Conservation (phyloP, 169 alveolate genomes). For the Besnoitia besnoiti region DNA sequence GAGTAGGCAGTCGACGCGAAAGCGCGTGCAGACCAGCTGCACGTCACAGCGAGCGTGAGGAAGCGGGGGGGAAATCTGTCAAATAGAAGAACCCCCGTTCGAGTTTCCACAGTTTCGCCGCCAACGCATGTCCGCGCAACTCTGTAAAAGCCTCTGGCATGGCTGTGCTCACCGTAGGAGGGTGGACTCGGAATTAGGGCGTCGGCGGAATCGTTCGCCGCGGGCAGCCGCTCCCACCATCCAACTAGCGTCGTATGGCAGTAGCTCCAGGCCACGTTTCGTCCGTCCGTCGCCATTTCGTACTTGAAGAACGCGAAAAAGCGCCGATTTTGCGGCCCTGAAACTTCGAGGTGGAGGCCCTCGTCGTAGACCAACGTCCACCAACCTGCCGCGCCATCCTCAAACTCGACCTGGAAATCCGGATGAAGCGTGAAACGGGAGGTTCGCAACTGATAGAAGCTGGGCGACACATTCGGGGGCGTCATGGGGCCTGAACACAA, state of each 20-base stretch:
- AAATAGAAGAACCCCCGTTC: no score
- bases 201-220: not conserved
- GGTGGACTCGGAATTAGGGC: not conserved
- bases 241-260: constrained; percentile 53
- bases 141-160: no score
- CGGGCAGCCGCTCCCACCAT: constrained; percentile 12
- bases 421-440: not conserved
- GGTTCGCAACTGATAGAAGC: not conserved
- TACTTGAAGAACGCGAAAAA: constrained; percentile 44
- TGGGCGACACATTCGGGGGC: constrained; percentile 30
- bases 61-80: no score
- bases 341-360: constrained; percentile 37
- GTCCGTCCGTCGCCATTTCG: not conserved
- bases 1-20: no score
- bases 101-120: no score
- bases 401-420: constrained; percentile 7
- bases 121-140: no score
- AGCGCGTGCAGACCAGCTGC: no score
- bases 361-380: constrained; percentile 60
- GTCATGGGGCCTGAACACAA: constrained; percentile 33
- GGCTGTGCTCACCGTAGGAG: not conserved
- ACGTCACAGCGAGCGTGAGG: no score
- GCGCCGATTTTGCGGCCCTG: not conserved
- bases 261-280: constrained; percentile 42
- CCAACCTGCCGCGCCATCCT: constrained; percentile 19